Evolutionary conservation across 345 rosid species (phyloP).

Genomic region (Carallia brachiata): DNA sequence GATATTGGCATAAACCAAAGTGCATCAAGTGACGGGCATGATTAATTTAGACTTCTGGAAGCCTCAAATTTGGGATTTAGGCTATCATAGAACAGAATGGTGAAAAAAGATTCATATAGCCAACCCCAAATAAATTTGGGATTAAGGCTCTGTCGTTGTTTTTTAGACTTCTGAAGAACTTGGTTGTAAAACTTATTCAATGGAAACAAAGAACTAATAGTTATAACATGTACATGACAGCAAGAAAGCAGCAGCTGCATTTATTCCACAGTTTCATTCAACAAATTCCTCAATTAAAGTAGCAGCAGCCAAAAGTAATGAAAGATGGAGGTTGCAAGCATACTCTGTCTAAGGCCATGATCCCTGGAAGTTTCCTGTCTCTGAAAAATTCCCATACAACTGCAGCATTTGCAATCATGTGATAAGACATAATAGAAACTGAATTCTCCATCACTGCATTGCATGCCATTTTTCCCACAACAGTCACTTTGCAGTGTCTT

Average conservation of each 20-base stretch:
- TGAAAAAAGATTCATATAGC: no score
- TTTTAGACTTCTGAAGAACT: neutral
- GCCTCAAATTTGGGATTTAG: no score
- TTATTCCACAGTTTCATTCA: neutral
- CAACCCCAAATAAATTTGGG: no score
- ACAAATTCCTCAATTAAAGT: neutral
- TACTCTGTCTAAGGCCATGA: conserved; percentile 67
- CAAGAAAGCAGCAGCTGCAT: neutral
- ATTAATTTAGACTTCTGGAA: neutral
- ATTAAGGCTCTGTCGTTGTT: no score
- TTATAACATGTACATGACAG: neutral
- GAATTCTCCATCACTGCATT: conserved; percentile 34
- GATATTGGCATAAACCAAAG: neutral
- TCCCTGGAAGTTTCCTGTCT: conserved; percentile 59
- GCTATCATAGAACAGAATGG: no score
- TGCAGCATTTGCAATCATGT: conserved; percentile 44
- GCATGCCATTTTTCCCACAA: conserved; percentile 49
- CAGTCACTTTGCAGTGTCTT: conserved; percentile 39
- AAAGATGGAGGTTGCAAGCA: conserved; percentile 12
- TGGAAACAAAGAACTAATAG: neutral
- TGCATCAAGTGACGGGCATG: conserved; percentile 1
- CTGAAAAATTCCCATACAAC: conserved; percentile 64
- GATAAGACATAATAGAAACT: conserved; percentile 21
- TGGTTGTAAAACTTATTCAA: conserved; percentile 2
- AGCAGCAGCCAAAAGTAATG: conserved; percentile 5